Evolutionary conservation across 805 yeast genomes (phyloP), one percentile per base, ranked within the genome.

Genomic region (Limtongozyma cylindracea): DNA sequence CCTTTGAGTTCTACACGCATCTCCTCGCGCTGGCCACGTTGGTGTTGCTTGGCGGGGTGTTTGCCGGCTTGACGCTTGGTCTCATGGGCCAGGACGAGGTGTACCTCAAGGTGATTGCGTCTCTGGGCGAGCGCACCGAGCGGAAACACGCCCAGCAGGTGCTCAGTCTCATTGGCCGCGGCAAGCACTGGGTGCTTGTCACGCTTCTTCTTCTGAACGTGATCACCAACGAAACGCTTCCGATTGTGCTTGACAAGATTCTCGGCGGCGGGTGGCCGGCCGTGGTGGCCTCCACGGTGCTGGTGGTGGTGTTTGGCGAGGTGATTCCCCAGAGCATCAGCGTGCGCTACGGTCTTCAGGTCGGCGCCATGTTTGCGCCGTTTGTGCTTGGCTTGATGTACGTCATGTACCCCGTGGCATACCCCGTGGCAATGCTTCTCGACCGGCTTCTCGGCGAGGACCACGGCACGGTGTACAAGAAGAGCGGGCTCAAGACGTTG

Each of bases 221-320:
- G 21, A 76, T 82, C 39, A 82, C 95, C 20, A 82, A 82, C 41
- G 95, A 84, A 43, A 71, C 94, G 2, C 55, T 84, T 27, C 98
- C 98, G 1, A 84, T 84, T 32, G 91, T 84, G 12, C 56, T 88
- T 27, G 96, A 84, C 41, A 58, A 91, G 24, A 72, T 84, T 33
- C 58, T 88, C 9, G 96, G 96, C 21, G 96, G 96, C 19, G 98
- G 98, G 2, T 72, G 92, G 73, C 82, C 88, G 9, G 98, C 98
- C 1, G 93, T 84, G 17, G 76, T 80, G 9, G 60, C 80, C 8
- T 70, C 95, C n/a, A 82, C 98, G 1, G 82, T 73, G 3, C 62
- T 82, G 13, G 84, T 84, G 38, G 95, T 84, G 22, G 60, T 84
- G 8, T 84, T 84, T 45, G 98, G 98, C 28, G 98, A 84, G 39